Base-by-base conservation (phyloP, 371 early-diverging fungal genomes). In the Lichtheimia corymbifera region DNA sequence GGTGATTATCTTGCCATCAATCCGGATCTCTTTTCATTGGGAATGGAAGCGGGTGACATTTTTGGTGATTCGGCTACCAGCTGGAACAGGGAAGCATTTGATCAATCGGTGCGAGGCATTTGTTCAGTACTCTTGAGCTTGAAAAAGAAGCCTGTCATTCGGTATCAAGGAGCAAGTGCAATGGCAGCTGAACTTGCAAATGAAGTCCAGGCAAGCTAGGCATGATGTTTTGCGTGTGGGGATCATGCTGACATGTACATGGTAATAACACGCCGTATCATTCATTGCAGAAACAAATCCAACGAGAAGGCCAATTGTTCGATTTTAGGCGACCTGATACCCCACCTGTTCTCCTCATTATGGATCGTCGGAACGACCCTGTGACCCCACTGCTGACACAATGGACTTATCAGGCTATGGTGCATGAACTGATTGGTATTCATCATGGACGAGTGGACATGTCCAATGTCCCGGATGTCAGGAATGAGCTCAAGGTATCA, bases 341-440 rank as follows among this genome's bases (percentile, higher is more conserved):
- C 20, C 87, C 95, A 1, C 95, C 96, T 14, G 82, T 94, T 41
- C 74, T 99, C 7, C 70, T 99, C 24, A 84, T 99, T 24, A 71
- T 99, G 40, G 99, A 99, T 70, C 88, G 99, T 53, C 81, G 91
- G 27, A 93, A 95, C 67, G 99, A 99, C 72, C 95, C 99, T 1
- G 90, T 99, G 3, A 99, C 99, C 0, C 99, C 99, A 1, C 78
- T 99, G 15, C 79, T 99, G 22, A 88, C 90, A 14, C 97, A 97
- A 65, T 99, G 99, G 99, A 97, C 97, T 9, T 99, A 99, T 70
- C 99, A 99, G 67, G 95, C 99, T 4, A 96, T 99, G 96, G 93
- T 99, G 3, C 95, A 98, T 73, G 99, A 99, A 64, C 76, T 97
- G 63, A 82, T 99, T 54, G 96, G 97, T 0, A 97, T 99, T 64